phyloP scores from a whole-genome alignment of 805 yeast species.

The Spathaspora arborariae region DNA sequence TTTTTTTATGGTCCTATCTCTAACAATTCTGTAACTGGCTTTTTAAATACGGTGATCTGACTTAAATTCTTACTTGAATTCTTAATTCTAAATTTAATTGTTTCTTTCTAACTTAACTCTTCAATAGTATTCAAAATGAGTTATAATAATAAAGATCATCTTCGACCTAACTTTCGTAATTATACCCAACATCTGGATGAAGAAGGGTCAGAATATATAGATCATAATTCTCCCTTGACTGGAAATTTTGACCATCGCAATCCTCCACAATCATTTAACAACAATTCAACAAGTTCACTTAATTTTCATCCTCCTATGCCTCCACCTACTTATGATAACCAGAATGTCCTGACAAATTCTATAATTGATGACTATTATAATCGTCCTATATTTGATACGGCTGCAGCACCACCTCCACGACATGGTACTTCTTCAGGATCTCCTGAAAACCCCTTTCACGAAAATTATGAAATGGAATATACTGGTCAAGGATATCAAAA shows the following conservation, averaged over 20 bases:
- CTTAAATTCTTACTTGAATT: neutral
- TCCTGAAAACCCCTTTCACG: slow-evolving; percentile 8
- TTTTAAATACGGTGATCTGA: neutral
- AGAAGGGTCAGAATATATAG: neutral
- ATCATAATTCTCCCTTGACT: neutral
- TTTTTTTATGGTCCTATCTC: neutral
- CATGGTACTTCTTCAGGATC: neutral
- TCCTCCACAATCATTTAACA: neutral
- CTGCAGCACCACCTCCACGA: neutral
- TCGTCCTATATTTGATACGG: slow-evolving; percentile 9
- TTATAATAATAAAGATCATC: neutral
- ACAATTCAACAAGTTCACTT: neutral
- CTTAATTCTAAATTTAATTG: too few relatives aligned
- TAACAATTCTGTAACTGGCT: neutral
- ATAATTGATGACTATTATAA: slow-evolving; percentile 8
- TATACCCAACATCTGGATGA: neutral
- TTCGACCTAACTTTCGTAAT: neutral
- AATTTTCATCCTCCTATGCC: neutral
- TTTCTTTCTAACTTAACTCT: neutral
- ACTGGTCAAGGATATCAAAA: slow-evolving; percentile 3
- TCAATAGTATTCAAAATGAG: neutral
- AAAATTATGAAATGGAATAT: slow-evolving; percentile 11
- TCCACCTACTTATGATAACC: neutral
- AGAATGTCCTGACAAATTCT: slow-evolving; percentile 3
- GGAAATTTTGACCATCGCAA: neutral